These are phyloP conservation scores for Blastocystis sp. DNA, from an alignment of 352 stramenopile genomes.

Conservation along the genomic window DNA sequence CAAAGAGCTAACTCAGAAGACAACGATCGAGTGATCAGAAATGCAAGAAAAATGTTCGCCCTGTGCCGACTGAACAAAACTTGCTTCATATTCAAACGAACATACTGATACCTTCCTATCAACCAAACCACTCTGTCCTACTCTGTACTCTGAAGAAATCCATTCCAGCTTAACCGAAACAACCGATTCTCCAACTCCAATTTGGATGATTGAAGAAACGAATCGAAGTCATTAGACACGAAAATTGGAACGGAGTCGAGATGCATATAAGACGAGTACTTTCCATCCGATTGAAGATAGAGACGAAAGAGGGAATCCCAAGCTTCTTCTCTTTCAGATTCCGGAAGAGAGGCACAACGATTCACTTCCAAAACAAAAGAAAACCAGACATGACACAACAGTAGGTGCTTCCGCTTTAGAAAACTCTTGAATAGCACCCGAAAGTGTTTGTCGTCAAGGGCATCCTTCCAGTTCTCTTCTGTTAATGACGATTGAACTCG, in stretches of 20 bases:
- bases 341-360: not conserved
- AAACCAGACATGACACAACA: constrained; percentile 20
- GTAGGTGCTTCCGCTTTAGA: not conserved
- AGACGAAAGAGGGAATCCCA: not conserved
- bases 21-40: not conserved
- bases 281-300: not conserved
- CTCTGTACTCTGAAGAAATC: constrained; percentile 11
- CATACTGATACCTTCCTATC: constrained; percentile 22
- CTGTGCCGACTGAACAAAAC: constrained; percentile 32
- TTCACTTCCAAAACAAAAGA: constrained; percentile 21
- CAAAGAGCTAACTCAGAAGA: constrained; percentile 34
- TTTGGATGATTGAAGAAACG: constrained; percentile 24
- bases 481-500: not conserved
- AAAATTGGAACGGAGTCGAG: not conserved
- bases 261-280: not conserved
- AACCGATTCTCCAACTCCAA: not conserved
- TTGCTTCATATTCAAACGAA: constrained; percentile 25
- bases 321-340: not conserved
- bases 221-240: not conserved
- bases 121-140: not conserved
- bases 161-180: not conserved
- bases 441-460: not conserved
- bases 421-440: not conserved
- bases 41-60: constrained; percentile 13
- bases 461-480: constrained; percentile 24